These are phyloP conservation scores for Xylariaceae sp. DNA, from an alignment of 2,329 filamentous ascomycete species.

Conservation along the genomic window DNA sequence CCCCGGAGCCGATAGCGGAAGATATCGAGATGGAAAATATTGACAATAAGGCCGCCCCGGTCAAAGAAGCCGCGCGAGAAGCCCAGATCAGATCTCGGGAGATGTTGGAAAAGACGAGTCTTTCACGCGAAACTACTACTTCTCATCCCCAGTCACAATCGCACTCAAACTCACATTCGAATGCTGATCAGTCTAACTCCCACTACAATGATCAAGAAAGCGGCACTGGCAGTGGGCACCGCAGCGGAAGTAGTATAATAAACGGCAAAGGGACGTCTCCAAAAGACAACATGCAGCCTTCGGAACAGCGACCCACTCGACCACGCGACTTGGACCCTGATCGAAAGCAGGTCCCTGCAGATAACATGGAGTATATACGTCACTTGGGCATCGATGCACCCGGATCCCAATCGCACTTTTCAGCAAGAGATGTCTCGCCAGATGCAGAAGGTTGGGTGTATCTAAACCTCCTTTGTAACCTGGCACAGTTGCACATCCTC, in stretches of 20 bases:
- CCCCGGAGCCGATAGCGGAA: slow-evolving; percentile 37
- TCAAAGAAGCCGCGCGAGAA: slow-evolving; percentile 51
- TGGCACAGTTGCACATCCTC: slow-evolving; percentile 85
- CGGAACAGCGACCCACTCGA: slow-evolving; percentile 78
- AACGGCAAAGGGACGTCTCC: slow-evolving; percentile 47
- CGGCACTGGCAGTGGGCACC: slow-evolving; percentile 22
- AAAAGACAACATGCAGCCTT: slow-evolving; percentile 46
- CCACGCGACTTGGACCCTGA: slow-evolving; percentile 80
- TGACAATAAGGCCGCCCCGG: slow-evolving; percentile 12
- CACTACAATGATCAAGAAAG: slow-evolving; percentile 44
- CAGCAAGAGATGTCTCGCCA: slow-evolving; percentile 59
- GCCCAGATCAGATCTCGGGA: slow-evolving; percentile 53
- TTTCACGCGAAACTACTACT: slow-evolving; percentile 53
- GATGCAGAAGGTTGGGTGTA: slow-evolving; percentile 82
- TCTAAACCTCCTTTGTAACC: slow-evolving; percentile 77
- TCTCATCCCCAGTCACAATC: slow-evolving; percentile 49
- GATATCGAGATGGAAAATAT: slow-evolving; percentile 40
- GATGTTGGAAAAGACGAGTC: slow-evolving; percentile 47
- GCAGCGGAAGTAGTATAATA: slow-evolving; percentile 13
- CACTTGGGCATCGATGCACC: slow-evolving; percentile 73
- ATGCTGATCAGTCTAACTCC: slow-evolving; percentile 54
- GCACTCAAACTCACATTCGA: slow-evolving; percentile 49
- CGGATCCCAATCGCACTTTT: slow-evolving; percentile 55
- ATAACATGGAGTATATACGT: slow-evolving; percentile 82
- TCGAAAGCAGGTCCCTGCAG: slow-evolving; percentile 74